Percentiles rank a stretch among this genome's conserved stretches.
phyloP scores from a whole-genome alignment of 2,329 filamentous ascomycete genomes.

The Purpureocillium lavendulum region DNA sequence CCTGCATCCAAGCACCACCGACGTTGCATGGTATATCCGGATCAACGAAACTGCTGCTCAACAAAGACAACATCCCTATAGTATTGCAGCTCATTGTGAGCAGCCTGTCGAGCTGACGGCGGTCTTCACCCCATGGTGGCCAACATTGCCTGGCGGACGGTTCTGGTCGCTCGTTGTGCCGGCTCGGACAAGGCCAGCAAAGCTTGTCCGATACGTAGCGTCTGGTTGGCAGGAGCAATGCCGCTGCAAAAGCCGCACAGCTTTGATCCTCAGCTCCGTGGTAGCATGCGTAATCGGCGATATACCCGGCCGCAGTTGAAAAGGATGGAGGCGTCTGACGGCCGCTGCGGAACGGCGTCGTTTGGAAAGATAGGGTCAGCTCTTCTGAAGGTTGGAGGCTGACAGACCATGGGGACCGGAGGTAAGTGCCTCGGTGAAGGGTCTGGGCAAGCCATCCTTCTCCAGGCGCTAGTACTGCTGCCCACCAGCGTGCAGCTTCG shows the following conservation, averaged over 20 bases:
- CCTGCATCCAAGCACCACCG: too few species aligned
- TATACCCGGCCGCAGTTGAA: conserved; percentile 2
- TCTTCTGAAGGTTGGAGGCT: neutral
- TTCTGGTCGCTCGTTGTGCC: neutral
- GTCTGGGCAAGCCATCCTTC: conserved; percentile 4
- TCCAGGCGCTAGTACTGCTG: conserved; percentile 3
- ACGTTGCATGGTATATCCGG: conserved; percentile 4
- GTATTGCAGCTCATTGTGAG: conserved; percentile 9
- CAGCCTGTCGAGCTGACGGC: conserved; percentile 7
- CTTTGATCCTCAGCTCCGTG: conserved; percentile 3
- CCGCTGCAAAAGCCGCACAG: conserved; percentile 4
- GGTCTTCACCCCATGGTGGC: conserved; percentile 5
- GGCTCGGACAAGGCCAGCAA: conserved; percentile 1
- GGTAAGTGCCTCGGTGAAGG: neutral
- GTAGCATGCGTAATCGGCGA: conserved; percentile 3
- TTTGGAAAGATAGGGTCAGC: neutral
- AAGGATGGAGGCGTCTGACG: conserved; percentile 1
- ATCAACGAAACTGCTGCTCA: conserved; percentile 7
- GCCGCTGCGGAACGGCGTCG: neutral
- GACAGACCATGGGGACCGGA: conserved; percentile 6
- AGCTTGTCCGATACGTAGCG: conserved; percentile 2
- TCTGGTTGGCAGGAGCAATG: conserved; percentile 5
- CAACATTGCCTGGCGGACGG: neutral
- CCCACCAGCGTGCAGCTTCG: conserved; percentile 4
- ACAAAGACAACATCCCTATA: conserved; percentile 2